phyloP scores from a whole-genome alignment of 2,329 filamentous ascomycete genomes.

The Penicillium thymicola region DNA sequence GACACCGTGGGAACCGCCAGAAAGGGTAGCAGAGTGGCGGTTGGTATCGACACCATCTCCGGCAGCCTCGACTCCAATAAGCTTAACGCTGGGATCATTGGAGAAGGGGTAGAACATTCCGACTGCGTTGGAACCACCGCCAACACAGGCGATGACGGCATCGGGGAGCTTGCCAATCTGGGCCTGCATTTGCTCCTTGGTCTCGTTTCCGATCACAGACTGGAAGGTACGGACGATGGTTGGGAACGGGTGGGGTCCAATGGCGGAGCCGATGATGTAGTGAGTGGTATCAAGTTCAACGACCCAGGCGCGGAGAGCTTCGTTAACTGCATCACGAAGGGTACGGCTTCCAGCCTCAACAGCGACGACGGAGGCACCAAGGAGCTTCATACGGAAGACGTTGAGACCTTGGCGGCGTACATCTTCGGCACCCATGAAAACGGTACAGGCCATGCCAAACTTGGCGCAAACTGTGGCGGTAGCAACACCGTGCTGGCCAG shows the following conservation, averaged over 20 bases:
- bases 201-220: constrained; percentile 92
- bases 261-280: constrained; percentile 97
- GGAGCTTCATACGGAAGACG: constrained; percentile 96
- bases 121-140: constrained; percentile 88
- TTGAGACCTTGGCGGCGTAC: constrained; percentile 94
- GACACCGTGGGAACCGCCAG: constrained; percentile 83
- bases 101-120: constrained; percentile 99
- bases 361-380: constrained; percentile 87
- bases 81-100: constrained; percentile 77
- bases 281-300: constrained; percentile 89
- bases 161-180: constrained; percentile 87
- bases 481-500: constrained; percentile 95
- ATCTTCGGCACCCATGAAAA: constrained; percentile 98
- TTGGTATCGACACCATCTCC: constrained; percentile 86
- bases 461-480: constrained; percentile 97
- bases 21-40: constrained; percentile 83
- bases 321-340: constrained; percentile 86
- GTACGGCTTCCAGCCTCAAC: constrained; percentile 87
- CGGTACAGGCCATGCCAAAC: constrained; percentile 95
- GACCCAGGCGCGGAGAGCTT: constrained; percentile 92
- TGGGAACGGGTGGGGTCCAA: constrained; percentile 96
- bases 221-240: constrained; percentile 98
- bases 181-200: constrained; percentile 83
- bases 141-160: constrained; percentile 93
- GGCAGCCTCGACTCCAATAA: constrained; percentile 91